These are phyloP conservation scores for Microcera coccophila DNA, from an alignment of 2,329 filamentous ascomycete species.

Conservation along the genomic window DNA sequence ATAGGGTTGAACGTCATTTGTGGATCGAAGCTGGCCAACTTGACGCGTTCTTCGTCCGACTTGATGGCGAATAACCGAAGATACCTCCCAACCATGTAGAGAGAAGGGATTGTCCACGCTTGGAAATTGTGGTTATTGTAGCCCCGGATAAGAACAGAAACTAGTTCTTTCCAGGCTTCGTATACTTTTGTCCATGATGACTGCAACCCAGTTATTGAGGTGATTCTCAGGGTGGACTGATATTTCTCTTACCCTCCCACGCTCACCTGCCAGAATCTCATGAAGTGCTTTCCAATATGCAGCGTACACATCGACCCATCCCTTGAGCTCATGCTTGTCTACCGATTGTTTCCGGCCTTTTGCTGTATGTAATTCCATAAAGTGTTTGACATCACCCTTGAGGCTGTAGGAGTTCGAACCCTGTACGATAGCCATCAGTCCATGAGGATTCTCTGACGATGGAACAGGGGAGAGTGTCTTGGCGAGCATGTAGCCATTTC, in stretches of 20 bases:
- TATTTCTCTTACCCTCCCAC: constrained; percentile 32
- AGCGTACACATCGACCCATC: constrained; percentile 84
- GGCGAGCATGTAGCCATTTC: constrained; percentile 70
- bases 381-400: constrained; percentile 66
- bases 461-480: constrained; percentile 69
- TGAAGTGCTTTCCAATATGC: constrained; percentile 80
- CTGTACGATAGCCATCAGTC: constrained; percentile 66
- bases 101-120: constrained; percentile 87
- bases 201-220: constrained; percentile 24
- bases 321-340: constrained; percentile 65
- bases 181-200: constrained; percentile 81
- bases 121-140: constrained; percentile 74
- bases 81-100: constrained; percentile 85
- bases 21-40: constrained; percentile 33
- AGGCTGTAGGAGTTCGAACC: constrained; percentile 64
- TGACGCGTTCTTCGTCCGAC: constrained; percentile 67
- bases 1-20: constrained; percentile 47
- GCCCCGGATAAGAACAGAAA: constrained; percentile 71
- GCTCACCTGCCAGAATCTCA: constrained; percentile 59
- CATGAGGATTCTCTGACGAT: constrained; percentile 57
- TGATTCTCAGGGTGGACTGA: background rate
- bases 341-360: constrained; percentile 53
- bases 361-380: constrained; percentile 60
- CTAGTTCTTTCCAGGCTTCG: constrained; percentile 81
- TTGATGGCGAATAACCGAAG: constrained; percentile 84